Percentiles rank a stretch among this genome's conserved stretches.
Evolutionary conservation across 2,329 filamentous ascomycete species (phyloP).

Genomic region (Raffaelea ambrosiae): DNA sequence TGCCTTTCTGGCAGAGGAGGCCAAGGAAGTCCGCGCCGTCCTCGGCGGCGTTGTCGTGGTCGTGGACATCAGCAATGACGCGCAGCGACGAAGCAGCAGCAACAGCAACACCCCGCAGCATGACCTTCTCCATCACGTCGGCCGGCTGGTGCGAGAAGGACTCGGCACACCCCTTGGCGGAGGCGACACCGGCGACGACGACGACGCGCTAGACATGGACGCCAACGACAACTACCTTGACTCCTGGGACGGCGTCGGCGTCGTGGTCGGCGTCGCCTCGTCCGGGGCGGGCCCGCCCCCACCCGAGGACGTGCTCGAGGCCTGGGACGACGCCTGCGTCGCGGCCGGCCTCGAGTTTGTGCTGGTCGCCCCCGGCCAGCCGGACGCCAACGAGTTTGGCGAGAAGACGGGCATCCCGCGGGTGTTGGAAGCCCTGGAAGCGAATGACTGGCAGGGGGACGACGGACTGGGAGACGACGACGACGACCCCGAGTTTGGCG

Average conservation of each 20-base stretch:
- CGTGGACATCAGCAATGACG: constrained; percentile 28
- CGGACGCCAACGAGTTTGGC: constrained; percentile 46
- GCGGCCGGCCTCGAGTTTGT: constrained; percentile 56
- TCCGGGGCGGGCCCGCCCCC: constrained; percentile 9
- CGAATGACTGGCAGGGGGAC: constrained; percentile 50
- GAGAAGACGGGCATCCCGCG: constrained; percentile 34
- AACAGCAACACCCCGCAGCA: constrained; percentile 18
- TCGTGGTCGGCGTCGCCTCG: constrained; percentile 49
- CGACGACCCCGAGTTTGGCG: constrained; percentile 20
- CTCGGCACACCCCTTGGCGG: constrained; percentile 15
- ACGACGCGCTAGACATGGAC: constrained; percentile 51
- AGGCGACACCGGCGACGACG: constrained; percentile 19
- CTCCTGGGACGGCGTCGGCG: constrained; percentile 52
- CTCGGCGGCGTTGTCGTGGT: constrained; percentile 52
- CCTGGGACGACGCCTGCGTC: constrained; percentile 54
- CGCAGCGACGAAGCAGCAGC: constrained; percentile 8
- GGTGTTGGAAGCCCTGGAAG: constrained; percentile 52
- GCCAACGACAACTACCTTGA: background rate
- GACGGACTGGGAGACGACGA: constrained; percentile 5
- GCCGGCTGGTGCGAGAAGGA: constrained; percentile 44
- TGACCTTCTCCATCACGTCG: constrained; percentile 42
- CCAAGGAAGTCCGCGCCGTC: constrained; percentile 51
- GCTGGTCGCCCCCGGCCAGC: constrained; percentile 31
- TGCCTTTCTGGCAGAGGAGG: constrained; percentile 52
- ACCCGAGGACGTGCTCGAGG: constrained; percentile 33